phyloP scores from a whole-genome alignment of 2,329 filamentous ascomycete species.

The Clonostachys rosea region DNA sequence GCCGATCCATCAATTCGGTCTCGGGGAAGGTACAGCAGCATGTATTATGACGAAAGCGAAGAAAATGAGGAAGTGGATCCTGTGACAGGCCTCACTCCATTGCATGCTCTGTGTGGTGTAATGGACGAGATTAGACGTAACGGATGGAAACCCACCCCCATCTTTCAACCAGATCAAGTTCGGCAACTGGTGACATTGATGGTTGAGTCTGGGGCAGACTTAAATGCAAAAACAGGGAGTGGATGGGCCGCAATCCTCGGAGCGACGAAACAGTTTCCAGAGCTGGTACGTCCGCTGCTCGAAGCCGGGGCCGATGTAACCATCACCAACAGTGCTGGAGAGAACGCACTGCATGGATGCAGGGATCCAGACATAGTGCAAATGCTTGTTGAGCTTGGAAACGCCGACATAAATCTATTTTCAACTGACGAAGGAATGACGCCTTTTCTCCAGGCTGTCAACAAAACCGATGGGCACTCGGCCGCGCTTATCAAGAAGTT shows the following conservation, averaged over 20 bases:
- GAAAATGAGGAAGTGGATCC: no score
- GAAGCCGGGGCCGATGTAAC: not conserved
- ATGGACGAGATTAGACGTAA: no score
- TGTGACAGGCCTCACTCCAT: not conserved
- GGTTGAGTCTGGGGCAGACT: not conserved
- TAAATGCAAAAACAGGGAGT: not conserved
- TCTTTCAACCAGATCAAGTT: not conserved
- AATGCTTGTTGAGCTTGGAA: not conserved
- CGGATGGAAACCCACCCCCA: no score
- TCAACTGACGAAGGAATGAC: not conserved
- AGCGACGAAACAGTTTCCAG: no score
- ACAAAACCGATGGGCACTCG: no score
- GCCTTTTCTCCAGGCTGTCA: no score
- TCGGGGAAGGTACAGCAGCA: no score
- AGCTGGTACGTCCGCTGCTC: not conserved
- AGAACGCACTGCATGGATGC: not conserved
- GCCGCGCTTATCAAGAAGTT: not conserved
- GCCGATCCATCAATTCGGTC: not conserved
- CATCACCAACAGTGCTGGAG: no score
- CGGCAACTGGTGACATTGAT: not conserved
- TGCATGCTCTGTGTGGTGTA: not conserved
- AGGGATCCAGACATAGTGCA: not conserved
- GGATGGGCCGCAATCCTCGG: not conserved
- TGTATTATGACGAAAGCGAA: not conserved
- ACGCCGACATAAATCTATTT: not conserved